Evolutionary conservation across 78 protist genomes (phyloP).

Genomic region (Dictyostelium brefeldianum): DNA sequence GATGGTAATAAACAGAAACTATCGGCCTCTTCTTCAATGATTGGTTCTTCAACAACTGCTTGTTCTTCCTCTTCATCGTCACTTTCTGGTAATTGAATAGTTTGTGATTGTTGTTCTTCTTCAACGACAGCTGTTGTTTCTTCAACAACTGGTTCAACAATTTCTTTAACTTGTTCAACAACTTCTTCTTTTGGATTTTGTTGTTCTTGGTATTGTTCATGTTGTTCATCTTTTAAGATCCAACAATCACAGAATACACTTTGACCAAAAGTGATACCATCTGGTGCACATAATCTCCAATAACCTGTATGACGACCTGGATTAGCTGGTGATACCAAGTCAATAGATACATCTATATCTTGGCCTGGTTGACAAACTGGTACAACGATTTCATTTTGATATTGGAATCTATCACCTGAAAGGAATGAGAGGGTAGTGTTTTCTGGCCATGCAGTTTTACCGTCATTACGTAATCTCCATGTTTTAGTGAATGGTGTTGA

Average conservation of each 20-base stretch:
- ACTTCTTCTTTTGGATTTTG: neutral
- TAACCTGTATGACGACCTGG: slow-evolving; percentile 81
- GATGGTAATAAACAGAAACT: slow-evolving; percentile 26
- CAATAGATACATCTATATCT: slow-evolving; percentile 62
- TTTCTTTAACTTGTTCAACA: neutral
- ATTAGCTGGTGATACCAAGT: slow-evolving; percentile 60
- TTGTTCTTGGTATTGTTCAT: neutral
- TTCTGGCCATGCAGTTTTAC: slow-evolving; percentile 78
- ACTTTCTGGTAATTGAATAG: neutral
- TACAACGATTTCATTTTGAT: slow-evolving; percentile 8
- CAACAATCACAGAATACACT: slow-evolving; percentile 42
- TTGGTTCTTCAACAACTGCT: slow-evolving; percentile 16
- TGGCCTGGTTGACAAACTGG: slow-evolving; percentile 46
- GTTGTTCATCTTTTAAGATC: slow-evolving; percentile 30
- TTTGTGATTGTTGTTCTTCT: neutral
- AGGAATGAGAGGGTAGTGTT: slow-evolving; percentile 49
- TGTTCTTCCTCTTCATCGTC: slow-evolving; percentile 19
- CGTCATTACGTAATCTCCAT: slow-evolving; percentile 83
- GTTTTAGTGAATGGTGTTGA: slow-evolving; percentile 62
- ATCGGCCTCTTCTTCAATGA: neutral
- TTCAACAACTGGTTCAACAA: neutral
- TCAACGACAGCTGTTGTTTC: neutral
- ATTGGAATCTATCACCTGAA: slow-evolving; percentile 72
- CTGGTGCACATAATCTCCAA: slow-evolving; percentile 73
- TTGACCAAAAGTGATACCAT: slow-evolving; percentile 80